Evolutionary conservation across 2,329 filamentous ascomycete species (phyloP).

Genomic region (Epichloe hybrida): DNA sequence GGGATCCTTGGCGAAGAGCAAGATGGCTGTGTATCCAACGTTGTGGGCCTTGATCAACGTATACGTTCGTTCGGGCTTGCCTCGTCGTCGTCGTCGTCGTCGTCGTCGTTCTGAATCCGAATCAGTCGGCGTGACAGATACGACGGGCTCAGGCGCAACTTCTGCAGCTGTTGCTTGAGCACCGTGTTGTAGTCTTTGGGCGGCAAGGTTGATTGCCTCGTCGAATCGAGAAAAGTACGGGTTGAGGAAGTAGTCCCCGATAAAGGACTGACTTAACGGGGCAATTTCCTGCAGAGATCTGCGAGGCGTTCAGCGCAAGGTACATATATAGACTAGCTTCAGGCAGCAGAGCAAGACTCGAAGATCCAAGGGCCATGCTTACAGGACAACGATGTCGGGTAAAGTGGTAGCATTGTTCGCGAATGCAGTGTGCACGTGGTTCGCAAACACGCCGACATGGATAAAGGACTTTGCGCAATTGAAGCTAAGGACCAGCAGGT

Average conservation of each 20-base stretch:
- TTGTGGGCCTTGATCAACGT: conserved; percentile 58
- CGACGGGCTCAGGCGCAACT: conserved; percentile 1
- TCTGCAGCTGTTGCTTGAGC: neutral
- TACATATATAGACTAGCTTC: neutral
- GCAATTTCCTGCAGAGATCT: conserved; percentile 84
- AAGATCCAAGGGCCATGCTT: conserved; percentile 10
- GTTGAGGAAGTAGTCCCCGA: conserved; percentile 65
- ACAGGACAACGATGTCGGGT: conserved; percentile 45
- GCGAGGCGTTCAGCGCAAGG: neutral
- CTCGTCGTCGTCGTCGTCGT: neutral
- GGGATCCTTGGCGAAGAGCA: conserved; percentile 64
- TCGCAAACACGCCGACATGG: conserved; percentile 55
- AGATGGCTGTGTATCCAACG: conserved; percentile 77
- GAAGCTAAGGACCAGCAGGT: conserved; percentile 72
- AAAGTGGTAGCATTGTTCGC: conserved; percentile 31
- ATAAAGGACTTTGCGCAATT: conserved; percentile 70
- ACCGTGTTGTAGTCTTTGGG: conserved; percentile 24
- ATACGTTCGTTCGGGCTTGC: conserved; percentile 35
- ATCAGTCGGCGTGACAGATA: conserved; percentile 6
- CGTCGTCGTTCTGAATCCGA: neutral
- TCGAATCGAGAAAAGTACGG: conserved; percentile 64
- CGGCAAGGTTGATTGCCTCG: conserved; percentile 58
- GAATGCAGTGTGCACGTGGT: conserved; percentile 52
- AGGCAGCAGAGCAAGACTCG: neutral
- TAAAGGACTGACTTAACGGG: conserved; percentile 70